phyloP scores from a whole-genome alignment of 805 yeast species.

The Wickerhamomyces hampshirensis region DNA sequence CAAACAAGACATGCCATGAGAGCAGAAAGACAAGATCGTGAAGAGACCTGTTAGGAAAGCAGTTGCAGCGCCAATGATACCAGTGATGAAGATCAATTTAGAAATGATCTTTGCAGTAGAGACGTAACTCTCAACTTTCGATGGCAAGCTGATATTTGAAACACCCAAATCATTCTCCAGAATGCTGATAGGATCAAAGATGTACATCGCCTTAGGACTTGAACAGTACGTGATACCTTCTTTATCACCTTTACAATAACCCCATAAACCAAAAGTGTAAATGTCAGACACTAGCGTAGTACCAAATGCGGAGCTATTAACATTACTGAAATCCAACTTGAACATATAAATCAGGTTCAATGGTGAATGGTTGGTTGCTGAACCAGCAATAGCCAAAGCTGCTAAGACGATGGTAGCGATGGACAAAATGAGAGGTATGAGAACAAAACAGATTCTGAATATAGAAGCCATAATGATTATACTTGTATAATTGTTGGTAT shows the following conservation, averaged over 20 bases:
- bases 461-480: slow-evolving; percentile 18
- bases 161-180: slow-evolving; percentile 22
- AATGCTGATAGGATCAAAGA: slow-evolving; percentile 46
- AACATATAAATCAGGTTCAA: slow-evolving; percentile 43
- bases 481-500: background rate
- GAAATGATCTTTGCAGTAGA: slow-evolving; percentile 42
- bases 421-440: slow-evolving; percentile 28
- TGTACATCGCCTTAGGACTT: slow-evolving; percentile 48
- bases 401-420: slow-evolving; percentile 42
- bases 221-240: slow-evolving; percentile 45
- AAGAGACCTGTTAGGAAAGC: slow-evolving; percentile 38
- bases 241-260: slow-evolving; percentile 49
- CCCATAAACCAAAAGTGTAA: slow-evolving; percentile 58
- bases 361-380: slow-evolving; percentile 37
- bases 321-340: slow-evolving; percentile 37
- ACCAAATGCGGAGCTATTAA: slow-evolving; percentile 10
- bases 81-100: slow-evolving; percentile 54
- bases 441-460: slow-evolving; percentile 23
- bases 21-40: slow-evolving; percentile 41
- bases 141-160: slow-evolving; percentile 42
- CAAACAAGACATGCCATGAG: slow-evolving; percentile 39
- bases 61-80: slow-evolving; percentile 43
- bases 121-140: slow-evolving; percentile 42
- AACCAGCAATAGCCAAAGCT: slow-evolving; percentile 49
- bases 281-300: slow-evolving; percentile 37